Evolutionary conservation across 371 early-diverging fungal species (phyloP), one percentile per base, ranked within the genome.

Genomic region (Dichotomocladium elegans): DNA sequence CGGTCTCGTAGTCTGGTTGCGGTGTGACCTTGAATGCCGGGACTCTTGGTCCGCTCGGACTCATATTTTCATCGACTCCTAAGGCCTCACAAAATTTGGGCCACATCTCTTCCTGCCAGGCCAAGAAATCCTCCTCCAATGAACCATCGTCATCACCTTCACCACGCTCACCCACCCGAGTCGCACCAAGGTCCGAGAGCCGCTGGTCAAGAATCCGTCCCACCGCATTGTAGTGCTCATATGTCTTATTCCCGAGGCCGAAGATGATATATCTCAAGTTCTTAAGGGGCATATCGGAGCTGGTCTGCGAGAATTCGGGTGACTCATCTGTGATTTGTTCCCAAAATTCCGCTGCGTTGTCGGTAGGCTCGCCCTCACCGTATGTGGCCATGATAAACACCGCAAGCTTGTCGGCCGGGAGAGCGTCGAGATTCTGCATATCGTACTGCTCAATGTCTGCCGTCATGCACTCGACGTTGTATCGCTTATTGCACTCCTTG

Each of bases 91-190:
- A 88, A 42, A 94, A 81, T 41, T 77, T 81, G 41, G 85, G 87
- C 86, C 94, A 81, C 64, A 88, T 81, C 17, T 77, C 75, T 15
- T 91, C 91, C 69, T 94, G 92, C 99, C 99, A 98, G 34, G 84
- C 82, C 51, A 93, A 68, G 60, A 92, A 98, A 60, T 96, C 96
- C 54, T 96, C 96, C 66, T 98, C 98, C 51, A 98, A 64, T 43
- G 90, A 91, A 27, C 79, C 87, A 70, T 98, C 96, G 64, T 97
- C 99, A 75, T 98, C 99, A 45, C 99, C 97, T 66, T 94, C 93
- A 29, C 99, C 99, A 47, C 81, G 72, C 45, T 82, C 83, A 41
- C 88, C 91, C 27, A 95, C 64, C 8, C 90, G 75, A 11, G 52
- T 67, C n/a, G 90, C 96, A 21, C 97, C 96, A 43, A 91, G 66